phyloP scores from a whole-genome alignment of 2,329 filamentous ascomycete genomes.

The Botrytis porri region DNA sequence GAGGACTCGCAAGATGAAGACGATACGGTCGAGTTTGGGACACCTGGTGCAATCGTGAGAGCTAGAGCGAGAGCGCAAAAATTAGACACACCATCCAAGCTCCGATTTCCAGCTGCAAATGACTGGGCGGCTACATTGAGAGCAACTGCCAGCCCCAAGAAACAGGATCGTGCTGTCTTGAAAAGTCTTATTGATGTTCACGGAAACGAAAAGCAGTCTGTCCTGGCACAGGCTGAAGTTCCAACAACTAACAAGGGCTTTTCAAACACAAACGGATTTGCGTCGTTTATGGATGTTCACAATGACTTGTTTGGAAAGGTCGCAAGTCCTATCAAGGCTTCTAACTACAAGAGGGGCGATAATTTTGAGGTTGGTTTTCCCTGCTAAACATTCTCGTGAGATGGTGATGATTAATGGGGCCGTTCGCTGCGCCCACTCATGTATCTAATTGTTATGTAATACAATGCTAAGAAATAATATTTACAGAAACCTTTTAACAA shows the following conservation, averaged over 20 bases:
- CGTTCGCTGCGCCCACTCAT: constrained; percentile 37
- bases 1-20: constrained; percentile 51
- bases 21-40: constrained; percentile 42
- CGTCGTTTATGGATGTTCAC: constrained; percentile 92
- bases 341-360: constrained; percentile 56
- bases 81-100: constrained; percentile 55
- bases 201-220: constrained; percentile 43
- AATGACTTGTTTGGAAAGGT: constrained; percentile 83
- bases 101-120: constrained; percentile 63
- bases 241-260: constrained; percentile 36
- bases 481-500: constrained; percentile 83
- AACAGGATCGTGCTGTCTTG: constrained; percentile 78
- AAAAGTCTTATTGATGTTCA: constrained; percentile 45
- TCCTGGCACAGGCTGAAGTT: constrained; percentile 50
- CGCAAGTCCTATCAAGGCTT: constrained; percentile 54
- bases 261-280: constrained; percentile 60
- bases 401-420: constrained; percentile 29
- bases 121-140: constrained; percentile 94
- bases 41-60: constrained; percentile 59
- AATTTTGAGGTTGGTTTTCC: constrained; percentile 86
- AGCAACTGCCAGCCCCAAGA: constrained; percentile 89
- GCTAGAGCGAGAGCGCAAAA: constrained; percentile 63
- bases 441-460: constrained; percentile 39
- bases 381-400: constrained; percentile 34
- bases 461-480: constrained; percentile 48